A percentile compares a stretch with the other conserved stretches of the same genome.
phyloP scores from a whole-genome alignment of 2,329 filamentous ascomycete genomes.

The Juglanconis oblonga region DNA sequence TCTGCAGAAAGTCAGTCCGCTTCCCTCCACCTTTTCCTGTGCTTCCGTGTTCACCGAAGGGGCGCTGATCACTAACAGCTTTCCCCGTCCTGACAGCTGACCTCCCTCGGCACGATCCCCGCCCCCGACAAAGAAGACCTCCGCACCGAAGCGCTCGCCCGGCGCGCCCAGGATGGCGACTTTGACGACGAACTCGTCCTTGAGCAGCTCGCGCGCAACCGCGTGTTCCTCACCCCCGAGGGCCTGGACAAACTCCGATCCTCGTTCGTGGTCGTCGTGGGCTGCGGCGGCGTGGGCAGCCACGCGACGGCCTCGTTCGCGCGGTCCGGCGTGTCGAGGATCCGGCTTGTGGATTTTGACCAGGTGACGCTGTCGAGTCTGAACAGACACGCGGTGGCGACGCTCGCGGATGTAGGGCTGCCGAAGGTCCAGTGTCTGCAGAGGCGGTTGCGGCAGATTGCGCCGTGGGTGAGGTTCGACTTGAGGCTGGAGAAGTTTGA shows the following conservation, averaged over 20 bases:
- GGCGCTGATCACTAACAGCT: conserved; percentile 19
- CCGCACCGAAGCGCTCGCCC: conserved; percentile 56
- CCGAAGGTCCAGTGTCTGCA: conserved; percentile 86
- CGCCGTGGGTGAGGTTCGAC: conserved; percentile 91
- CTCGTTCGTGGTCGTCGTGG: conserved; percentile 85
- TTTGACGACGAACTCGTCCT: conserved; percentile 80
- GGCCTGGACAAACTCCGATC: conserved; percentile 77
- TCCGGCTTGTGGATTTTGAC: conserved; percentile 93
- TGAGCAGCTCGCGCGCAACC: conserved; percentile 90
- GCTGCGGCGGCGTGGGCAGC: conserved; percentile 91
- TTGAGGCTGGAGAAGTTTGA: conserved; percentile 81
- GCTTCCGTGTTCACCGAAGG: neutral
- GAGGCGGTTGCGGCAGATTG: conserved; percentile 76
- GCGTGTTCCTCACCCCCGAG: conserved; percentile 81
- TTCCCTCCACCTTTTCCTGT: neutral
- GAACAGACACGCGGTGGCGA: conserved; percentile 94
- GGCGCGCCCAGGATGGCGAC: conserved; percentile 59
- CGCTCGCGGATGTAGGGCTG: conserved; percentile 86
- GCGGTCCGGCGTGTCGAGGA: conserved; percentile 81
- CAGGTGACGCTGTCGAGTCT: conserved; percentile 93
- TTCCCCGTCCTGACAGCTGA: conserved; percentile 44
- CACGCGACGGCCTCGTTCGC: conserved; percentile 85
- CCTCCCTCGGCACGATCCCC: conserved; percentile 52
- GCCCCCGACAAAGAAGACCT: conserved; percentile 58
- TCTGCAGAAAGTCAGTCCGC: conserved; percentile 33